These are phyloP conservation scores for Candida pseudoglaebosa DNA, from an alignment of 805 yeast genomes.

Conservation along the genomic window DNA sequence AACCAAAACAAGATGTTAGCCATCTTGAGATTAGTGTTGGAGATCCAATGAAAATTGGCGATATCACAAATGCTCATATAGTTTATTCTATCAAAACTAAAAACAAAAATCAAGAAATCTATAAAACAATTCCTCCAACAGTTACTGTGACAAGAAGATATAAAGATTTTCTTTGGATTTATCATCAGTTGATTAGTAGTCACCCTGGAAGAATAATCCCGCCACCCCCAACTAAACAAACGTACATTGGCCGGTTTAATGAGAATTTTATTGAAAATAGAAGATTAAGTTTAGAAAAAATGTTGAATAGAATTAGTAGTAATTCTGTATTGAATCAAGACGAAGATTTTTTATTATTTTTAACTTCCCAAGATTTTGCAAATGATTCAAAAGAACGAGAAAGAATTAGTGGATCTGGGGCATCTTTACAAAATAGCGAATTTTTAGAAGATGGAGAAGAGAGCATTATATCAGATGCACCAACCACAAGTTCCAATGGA, in stretches of 20 bases:
- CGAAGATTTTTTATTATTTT: slow-evolving; percentile 70
- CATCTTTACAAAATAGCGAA: slow-evolving; percentile 34
- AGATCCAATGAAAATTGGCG: slow-evolving; percentile 91
- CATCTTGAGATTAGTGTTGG: slow-evolving; percentile 69
- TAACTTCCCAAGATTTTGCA: slow-evolving; percentile 67
- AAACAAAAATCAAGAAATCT: slow-evolving; percentile 39
- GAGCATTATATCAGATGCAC: slow-evolving; percentile 28
- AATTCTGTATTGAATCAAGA: slow-evolving; percentile 61
- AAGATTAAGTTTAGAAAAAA: slow-evolving; percentile 76
- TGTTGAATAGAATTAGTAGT: slow-evolving; percentile 70
- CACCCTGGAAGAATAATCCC: slow-evolving; percentile 92
- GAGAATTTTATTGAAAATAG: slow-evolving; percentile 86
- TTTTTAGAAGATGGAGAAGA: slow-evolving; percentile 30
- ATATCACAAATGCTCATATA: slow-evolving; percentile 81
- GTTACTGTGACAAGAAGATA: slow-evolving; percentile 72
- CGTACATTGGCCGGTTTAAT: slow-evolving; percentile 86
- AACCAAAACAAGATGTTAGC: slow-evolving; percentile 11
- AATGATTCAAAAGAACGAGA: slow-evolving; percentile 71
- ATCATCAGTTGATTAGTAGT: slow-evolving; percentile 77
- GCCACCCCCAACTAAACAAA: slow-evolving; percentile 91
- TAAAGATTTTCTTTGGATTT: slow-evolving; percentile 91
- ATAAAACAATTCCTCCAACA: slow-evolving; percentile 12
- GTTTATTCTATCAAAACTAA: slow-evolving; percentile 74
- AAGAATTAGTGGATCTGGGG: slow-evolving; percentile 50
- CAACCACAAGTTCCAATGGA: slow-evolving; percentile 33